Evolutionary conservation across 768 basidiomycete genomes (phyloP).

Genomic region (Rhodosporidiobolus odoratus): DNA sequence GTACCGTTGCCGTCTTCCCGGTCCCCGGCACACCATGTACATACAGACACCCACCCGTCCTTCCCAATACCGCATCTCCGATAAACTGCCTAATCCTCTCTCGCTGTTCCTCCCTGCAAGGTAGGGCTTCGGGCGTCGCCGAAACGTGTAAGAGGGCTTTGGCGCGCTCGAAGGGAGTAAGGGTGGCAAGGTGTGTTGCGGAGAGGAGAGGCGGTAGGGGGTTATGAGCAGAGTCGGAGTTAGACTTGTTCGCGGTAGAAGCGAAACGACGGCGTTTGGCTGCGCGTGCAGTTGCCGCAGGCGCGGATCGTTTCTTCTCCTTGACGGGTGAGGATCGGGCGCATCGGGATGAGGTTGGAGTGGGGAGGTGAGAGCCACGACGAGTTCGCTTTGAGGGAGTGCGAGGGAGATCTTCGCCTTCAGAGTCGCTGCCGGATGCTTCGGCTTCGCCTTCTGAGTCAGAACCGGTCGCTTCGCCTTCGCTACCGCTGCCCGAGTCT

Average conservation of each 20-base stretch:
- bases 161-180: conserved; percentile 39
- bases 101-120: conserved; percentile 84
- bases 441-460: too few species aligned
- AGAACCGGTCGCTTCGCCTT: not conserved
- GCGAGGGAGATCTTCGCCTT: not conserved
- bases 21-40: conserved; percentile 99
- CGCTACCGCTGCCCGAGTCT: not conserved
- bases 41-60: conserved; percentile 92
- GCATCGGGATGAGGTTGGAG: not conserved
- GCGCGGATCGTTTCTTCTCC: not conserved
- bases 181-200: conserved; percentile 16
- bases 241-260: not conserved
- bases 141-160: conserved; percentile 71
- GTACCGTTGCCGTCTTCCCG: conserved; percentile 96
- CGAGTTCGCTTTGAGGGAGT: conserved; percentile 12
- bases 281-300: not conserved
- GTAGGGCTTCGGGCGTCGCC: conserved; percentile 78
- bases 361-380: not conserved
- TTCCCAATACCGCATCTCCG: conserved; percentile 80
- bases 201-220: conserved; percentile 43
- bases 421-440: not conserved
- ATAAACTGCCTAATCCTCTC: conserved; percentile 66
- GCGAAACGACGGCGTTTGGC: conserved; percentile 12
- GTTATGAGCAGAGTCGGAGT: conserved; percentile 47
- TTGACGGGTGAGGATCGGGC: not conserved